Conservation (phyloP, 345 rosid genomes). For the Sonneratia caseolaris region DNA sequence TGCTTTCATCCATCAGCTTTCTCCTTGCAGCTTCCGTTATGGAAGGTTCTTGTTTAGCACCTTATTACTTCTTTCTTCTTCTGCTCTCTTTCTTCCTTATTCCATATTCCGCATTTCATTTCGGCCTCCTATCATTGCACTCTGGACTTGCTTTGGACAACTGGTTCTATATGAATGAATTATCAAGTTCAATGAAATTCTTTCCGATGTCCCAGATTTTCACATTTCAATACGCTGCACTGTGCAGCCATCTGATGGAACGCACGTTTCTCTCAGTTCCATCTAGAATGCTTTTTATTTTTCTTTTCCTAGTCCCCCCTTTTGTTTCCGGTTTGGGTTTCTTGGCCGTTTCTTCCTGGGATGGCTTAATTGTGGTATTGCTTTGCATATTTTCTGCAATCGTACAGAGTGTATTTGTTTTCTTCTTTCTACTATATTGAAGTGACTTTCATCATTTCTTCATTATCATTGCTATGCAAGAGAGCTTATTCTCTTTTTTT, state of each 20-base stretch:
- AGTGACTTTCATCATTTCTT: not conserved
- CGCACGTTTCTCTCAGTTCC: not conserved
- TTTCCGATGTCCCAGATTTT: not conserved
- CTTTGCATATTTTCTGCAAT: not conserved
- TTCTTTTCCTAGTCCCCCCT: not conserved
- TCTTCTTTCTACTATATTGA: not conserved
- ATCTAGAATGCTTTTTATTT: not conserved
- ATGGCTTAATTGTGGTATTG: not conserved
- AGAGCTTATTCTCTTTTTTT: not conserved
- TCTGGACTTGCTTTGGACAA: not conserved
- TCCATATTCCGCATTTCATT: not conserved
- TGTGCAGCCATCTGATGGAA: not conserved
- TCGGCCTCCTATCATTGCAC: not conserved
- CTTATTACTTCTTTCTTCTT: not conserved
- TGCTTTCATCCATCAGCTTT: conserved; percentile 9
- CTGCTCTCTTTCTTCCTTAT: not conserved
- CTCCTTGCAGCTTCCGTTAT: conserved; percentile 11
- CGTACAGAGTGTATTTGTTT: not conserved
- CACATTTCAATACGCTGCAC: too few relatives aligned
- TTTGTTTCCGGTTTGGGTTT: not conserved
- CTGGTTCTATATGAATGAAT: not conserved
- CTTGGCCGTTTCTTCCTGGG: not conserved
- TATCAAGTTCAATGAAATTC: not conserved
- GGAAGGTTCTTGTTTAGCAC: conserved; percentile 9
- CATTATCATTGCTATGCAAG: not conserved